These are phyloP conservation scores for Bipolaris sorokiniana DNA, from an alignment of 2,329 filamentous ascomycete species.

Conservation along the genomic window DNA sequence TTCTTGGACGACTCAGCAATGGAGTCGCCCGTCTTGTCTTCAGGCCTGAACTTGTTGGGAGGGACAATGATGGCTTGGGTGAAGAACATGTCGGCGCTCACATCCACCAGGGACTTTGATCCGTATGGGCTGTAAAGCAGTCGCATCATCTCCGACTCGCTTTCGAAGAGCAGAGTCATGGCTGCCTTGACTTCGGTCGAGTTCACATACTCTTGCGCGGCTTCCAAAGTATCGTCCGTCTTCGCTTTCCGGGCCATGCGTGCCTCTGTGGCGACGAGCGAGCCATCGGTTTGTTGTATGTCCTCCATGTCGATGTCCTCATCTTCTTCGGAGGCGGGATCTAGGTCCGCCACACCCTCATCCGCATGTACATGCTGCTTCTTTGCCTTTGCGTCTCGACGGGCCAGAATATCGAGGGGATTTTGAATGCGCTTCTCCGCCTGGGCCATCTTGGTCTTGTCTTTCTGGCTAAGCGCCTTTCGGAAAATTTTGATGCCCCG, in stretches of 20 bases:
- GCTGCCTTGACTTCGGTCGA: constrained; percentile 83
- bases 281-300: constrained; percentile 53
- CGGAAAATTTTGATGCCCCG: constrained; percentile 93
- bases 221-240: constrained; percentile 40
- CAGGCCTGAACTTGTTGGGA: constrained; percentile 88
- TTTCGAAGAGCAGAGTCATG: constrained; percentile 79
- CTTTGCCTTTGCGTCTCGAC: constrained; percentile 53
- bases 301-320: constrained; percentile 45
- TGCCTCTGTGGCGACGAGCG: constrained; percentile 58
- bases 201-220: constrained; percentile 75
- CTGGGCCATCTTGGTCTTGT: constrained; percentile 77
- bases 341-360: constrained; percentile 73
- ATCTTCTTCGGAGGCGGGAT: constrained; percentile 52
- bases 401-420: constrained; percentile 67
- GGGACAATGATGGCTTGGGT: constrained; percentile 84
- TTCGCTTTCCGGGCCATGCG: constrained; percentile 50
- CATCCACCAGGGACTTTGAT: constrained; percentile 59
- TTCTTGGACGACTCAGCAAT: constrained; percentile 92
- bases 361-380: constrained; percentile 62
- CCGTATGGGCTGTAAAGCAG: constrained; percentile 85
- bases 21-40: constrained; percentile 79
- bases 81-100: constrained; percentile 94
- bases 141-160: constrained; percentile 81
- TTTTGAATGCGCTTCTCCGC: constrained; percentile 71
- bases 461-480: constrained; percentile 75